These are phyloP conservation scores for Sphagnum tenellum DNA, from an alignment of 225 moss, liverwort and hornwort species.

Conservation along the genomic window DNA sequence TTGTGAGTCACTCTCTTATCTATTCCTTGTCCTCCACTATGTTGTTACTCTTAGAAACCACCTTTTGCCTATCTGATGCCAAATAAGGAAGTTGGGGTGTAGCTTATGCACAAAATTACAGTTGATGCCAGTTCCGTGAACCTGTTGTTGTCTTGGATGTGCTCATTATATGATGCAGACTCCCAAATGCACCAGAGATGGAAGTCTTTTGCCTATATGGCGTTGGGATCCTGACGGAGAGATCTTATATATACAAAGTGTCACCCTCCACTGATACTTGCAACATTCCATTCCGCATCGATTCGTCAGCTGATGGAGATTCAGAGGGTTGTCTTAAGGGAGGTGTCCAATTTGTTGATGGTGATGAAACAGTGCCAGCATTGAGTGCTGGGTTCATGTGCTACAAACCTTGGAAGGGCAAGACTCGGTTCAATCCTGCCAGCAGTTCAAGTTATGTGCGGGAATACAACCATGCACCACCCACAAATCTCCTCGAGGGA, in stretches of 20 bases:
- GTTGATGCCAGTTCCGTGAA: too few relatives aligned
- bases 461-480: constrained; percentile 72
- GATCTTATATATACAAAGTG: constrained; percentile 90
- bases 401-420: constrained; percentile 72
- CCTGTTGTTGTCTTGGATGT: too few relatives aligned
- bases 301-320: constrained; percentile 66
- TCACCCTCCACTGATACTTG: constrained; percentile 60
- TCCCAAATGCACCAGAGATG: constrained; percentile 79
- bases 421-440: constrained; percentile 73
- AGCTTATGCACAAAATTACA: too few relatives aligned
- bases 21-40: not conserved
- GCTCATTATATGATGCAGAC: constrained; percentile 24
- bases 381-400: constrained; percentile 88
- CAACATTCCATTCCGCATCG: constrained; percentile 90
- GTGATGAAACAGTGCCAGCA: constrained; percentile 87
- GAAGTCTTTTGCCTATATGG: constrained; percentile 82
- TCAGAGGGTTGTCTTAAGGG: constrained; percentile 91
- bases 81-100: too few relatives aligned
- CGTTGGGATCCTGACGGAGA: constrained; percentile 79
- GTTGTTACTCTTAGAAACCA: too few relatives aligned
- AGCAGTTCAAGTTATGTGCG: constrained; percentile 55
- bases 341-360: constrained; percentile 85
- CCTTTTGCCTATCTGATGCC: too few relatives aligned
- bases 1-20: constrained; percentile 39
- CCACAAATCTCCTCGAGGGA: constrained; percentile 72